Evolutionary conservation across 2,329 filamentous ascomycete genomes (phyloP).

Genomic region (Calonectria ilicicola): DNA sequence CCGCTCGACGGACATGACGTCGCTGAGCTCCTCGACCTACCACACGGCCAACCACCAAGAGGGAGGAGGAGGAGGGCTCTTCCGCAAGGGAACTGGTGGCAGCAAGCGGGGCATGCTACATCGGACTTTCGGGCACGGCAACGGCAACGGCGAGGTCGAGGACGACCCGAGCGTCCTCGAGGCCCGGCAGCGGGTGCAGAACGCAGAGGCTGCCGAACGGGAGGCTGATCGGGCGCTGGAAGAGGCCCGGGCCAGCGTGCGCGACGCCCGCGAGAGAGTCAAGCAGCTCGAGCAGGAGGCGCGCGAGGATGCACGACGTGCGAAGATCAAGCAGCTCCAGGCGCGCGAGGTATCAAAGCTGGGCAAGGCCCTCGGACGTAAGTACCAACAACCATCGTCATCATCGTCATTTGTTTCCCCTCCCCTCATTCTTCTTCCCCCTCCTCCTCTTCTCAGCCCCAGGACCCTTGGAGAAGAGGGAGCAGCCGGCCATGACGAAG

Average conservation of each 20-base stretch:
- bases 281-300: slow-evolving; percentile 74
- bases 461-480: background rate
- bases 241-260: slow-evolving; percentile 68
- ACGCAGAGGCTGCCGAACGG: slow-evolving; percentile 72
- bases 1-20: slow-evolving; percentile 27
- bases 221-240: slow-evolving; percentile 74
- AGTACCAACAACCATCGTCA: too few species aligned
- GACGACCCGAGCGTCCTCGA: slow-evolving; percentile 73
- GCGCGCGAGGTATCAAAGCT: slow-evolving; percentile 75
- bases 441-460: background rate
- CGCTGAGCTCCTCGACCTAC: slow-evolving; percentile 22
- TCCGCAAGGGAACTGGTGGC: slow-evolving; percentile 20
- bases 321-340: slow-evolving; percentile 76
- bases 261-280: slow-evolving; percentile 73
- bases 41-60: slow-evolving; percentile 12
- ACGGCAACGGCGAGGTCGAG: slow-evolving; percentile 54
- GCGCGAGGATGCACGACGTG: slow-evolving; percentile 71
- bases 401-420: background rate
- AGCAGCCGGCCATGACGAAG: background rate
- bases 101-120: slow-evolving; percentile 50
- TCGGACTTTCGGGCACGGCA: slow-evolving; percentile 58
- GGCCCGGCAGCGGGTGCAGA: slow-evolving; percentile 71
- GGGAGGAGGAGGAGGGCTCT: slow-evolving; percentile 11
- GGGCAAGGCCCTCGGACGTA: slow-evolving; percentile 77
- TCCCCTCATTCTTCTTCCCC: background rate